Evolutionary conservation across 108 stramenopile species (phyloP).

Genomic region (Pseudonitzschia pungens): DNA sequence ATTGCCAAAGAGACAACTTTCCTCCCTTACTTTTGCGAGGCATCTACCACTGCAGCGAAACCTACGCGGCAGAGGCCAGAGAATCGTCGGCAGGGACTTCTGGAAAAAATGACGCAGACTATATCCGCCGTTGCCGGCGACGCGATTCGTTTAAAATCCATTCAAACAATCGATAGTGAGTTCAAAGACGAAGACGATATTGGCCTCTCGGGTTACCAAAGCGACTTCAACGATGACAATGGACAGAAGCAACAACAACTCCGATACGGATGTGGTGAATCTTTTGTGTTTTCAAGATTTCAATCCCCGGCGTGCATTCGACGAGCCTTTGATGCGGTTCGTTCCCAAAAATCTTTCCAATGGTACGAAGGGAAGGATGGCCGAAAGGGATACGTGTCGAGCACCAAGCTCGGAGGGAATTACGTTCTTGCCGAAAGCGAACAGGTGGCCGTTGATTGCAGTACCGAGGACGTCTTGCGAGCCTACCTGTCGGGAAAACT

Average conservation of each 20-base stretch:
- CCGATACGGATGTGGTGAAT: conserved; percentile 16
- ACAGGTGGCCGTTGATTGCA: conserved; percentile 47
- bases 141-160: not conserved
- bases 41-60: not conserved
- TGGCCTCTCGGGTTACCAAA: not conserved
- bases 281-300: conserved; percentile 37
- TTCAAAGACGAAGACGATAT: not conserved
- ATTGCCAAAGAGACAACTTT: no score
- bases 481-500: conserved; percentile 52
- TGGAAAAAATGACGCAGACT: not conserved
- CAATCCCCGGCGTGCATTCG: conserved; percentile 36
- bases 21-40: not conserved
- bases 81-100: not conserved
- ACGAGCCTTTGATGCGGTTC: conserved; percentile 30
- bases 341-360: conserved; percentile 36
- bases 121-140: no score
- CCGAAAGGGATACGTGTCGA: conserved; percentile 44
- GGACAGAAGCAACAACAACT: not conserved
- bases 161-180: not conserved
- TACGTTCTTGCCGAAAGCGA: conserved; percentile 56
- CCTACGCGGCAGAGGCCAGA: not conserved
- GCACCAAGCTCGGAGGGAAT: conserved; percentile 51
- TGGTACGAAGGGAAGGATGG: conserved; percentile 37
- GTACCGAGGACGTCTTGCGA: conserved; percentile 38
- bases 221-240: not conserved